These are phyloP conservation scores for Kentomonas sorsogonicus DNA, from an alignment of 208 protist species.

Conservation along the genomic window DNA sequence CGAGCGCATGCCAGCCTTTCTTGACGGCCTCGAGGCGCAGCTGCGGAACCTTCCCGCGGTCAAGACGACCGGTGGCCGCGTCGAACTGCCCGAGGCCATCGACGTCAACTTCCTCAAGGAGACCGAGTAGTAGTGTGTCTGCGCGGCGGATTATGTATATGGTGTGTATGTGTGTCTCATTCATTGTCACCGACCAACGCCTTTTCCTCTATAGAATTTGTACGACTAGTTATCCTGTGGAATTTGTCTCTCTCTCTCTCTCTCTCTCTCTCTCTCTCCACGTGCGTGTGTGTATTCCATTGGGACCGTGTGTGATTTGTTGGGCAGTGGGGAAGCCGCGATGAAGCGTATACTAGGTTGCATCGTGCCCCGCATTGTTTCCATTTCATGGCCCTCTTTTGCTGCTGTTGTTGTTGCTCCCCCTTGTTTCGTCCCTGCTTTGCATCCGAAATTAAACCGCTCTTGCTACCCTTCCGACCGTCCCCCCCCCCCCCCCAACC, in stretches of 20 bases:
- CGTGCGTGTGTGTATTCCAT: background rate
- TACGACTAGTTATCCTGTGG: background rate
- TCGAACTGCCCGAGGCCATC: slow-evolving; percentile 67
- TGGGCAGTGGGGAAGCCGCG: background rate
- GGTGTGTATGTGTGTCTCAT: no score
- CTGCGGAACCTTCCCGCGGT: slow-evolving; percentile 20
- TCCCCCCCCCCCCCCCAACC: background rate
- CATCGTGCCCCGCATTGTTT: background rate
- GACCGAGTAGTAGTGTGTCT: background rate
- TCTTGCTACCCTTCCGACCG: no score
- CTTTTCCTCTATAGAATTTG: background rate
- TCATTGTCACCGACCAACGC: background rate
- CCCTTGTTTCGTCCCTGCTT: background rate
- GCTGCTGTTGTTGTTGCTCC: background rate
- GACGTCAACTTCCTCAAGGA: slow-evolving; percentile 75
- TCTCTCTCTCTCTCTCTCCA: background rate
- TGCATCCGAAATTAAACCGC: no score
- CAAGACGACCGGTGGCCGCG: slow-evolving; percentile 20
- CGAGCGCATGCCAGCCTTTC: slow-evolving; percentile 21
- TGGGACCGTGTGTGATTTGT: background rate
- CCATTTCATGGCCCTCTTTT: background rate
- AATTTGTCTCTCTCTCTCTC: background rate
- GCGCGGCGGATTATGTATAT: no score
- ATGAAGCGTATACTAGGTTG: background rate
- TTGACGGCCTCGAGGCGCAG: slow-evolving; percentile 29